Evolutionary conservation across 768 basidiomycete genomes (phyloP), one percentile per base, ranked within the genome.

Genomic region (Baorangia bicolor): DNA sequence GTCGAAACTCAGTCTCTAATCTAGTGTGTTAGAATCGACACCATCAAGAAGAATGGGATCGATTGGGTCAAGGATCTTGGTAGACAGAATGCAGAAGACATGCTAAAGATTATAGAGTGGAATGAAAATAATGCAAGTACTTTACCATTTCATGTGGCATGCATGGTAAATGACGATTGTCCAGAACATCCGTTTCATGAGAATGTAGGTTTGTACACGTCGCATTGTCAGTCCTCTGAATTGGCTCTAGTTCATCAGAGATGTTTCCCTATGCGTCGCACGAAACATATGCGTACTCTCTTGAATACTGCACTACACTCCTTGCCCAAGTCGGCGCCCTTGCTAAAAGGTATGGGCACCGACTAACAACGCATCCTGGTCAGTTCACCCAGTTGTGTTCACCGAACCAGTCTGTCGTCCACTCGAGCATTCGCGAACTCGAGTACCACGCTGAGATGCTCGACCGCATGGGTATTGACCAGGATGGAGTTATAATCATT

Each of bases 211-310:
- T 49, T 39, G 30, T n/a, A 4, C 2, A 13, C 5, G 2, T 45
- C 33, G 10, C 2, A 2, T 5, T 27, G 16, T 41, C 20, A 3
- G 12, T 35, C 21, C 12, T 25, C 44, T 59, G 46, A 58, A 31
- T 41, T 27, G 34, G 23, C n/a, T 25, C 4, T 41, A 71, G 71
- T 5, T 94, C 92, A 0, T 93, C 92, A 9, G 91, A 94, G 60
- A 87, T 97, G 83, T 96, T 97, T 71, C 94, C 94, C 1, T 97
- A 88, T 63, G 93, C 94, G 0, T 90, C 89, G 1, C 95, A 98
- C 61, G 77, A 73, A 18, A 78, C 77, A 20, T 83, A 93, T 64
- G 93, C 93, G 0, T 97, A 98, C 69, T 80, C 84, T 16, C 78
- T 98, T 25, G 80, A 83, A 9, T 94, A 90, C 56, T 93, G 90